Evolutionary conservation across 2,329 filamentous ascomycete species (phyloP).

Genomic region (Penicillium sp.): DNA sequence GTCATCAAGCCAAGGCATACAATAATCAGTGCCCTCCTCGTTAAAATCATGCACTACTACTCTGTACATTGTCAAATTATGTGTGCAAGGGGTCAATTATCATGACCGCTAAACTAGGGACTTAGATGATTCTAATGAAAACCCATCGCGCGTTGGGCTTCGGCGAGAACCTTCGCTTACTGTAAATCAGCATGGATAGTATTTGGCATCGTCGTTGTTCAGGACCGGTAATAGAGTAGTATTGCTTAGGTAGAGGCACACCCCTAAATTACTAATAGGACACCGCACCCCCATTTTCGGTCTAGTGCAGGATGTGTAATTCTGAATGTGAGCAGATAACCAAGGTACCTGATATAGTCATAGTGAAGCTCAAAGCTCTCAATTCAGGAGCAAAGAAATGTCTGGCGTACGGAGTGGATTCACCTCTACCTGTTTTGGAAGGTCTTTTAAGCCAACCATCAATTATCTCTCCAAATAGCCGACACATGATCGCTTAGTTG

Average conservation of each 20-base stretch:
- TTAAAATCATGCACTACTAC: background rate
- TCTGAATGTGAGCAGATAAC: too few species aligned
- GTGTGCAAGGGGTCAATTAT: constrained; percentile 12
- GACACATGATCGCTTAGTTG: too few species aligned
- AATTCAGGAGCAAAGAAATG: too few species aligned
- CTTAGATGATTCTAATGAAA: background rate
- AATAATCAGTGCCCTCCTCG: background rate
- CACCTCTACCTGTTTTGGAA: too few species aligned
- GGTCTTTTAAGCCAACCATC: too few species aligned
- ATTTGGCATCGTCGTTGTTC: background rate
- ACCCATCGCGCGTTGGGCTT: background rate
- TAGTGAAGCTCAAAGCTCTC: too few species aligned
- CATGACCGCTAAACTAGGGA: background rate
- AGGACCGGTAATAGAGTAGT: background rate
- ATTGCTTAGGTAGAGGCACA: background rate
- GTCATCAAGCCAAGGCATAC: background rate
- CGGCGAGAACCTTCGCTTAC: background rate
- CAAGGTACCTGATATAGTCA: too few species aligned
- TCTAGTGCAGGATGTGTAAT: too few species aligned
- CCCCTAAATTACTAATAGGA: too few species aligned
- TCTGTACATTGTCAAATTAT: background rate
- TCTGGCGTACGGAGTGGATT: too few species aligned
- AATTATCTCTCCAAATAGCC: too few species aligned
- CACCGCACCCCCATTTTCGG: too few species aligned
- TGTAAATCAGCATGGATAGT: background rate